Evolutionary conservation across 1,284 basidiomycete species (phyloP), one percentile per base, ranked within the genome.

Genomic region (Inonotus obliquus): DNA sequence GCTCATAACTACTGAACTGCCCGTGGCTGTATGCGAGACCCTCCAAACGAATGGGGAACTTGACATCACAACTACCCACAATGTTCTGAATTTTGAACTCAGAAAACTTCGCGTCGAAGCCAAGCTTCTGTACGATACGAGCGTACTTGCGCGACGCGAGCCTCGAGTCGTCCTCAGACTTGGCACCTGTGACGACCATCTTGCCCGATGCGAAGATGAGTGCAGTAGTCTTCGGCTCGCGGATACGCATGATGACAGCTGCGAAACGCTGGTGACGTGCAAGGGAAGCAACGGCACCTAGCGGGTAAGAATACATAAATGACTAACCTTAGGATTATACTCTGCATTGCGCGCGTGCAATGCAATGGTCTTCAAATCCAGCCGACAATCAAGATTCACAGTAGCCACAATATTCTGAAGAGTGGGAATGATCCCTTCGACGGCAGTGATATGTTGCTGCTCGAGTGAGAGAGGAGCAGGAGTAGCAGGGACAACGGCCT

Each of bases 11-110:
- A 74, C 93, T 96, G 83, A 98, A 98, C 79, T 95, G 92, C 74
- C 96, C 96, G 85, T 99, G 97, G 70, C 89, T 91, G 79, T 98
- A 99, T 4, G 96, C 96, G 63, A 99, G 83, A 63, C 97, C 97
- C 77, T 99, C 97, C 69, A 99, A 79, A 65, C 97, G 90, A 73
- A 99, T 99, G 63, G 97, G 97, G 81, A 99, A 99, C 79, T 97
- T 97, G 70, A 99, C 97, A 73, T 99, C 97, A 76, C 97, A 99
- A 71, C 87, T 91, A 60, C 97, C 97, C 56, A 99, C 97, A 60
- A 99, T 99, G 75, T 99, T 99, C 81, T 99, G 96, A 61, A 99
- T 99, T 81, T 99, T 99, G 82, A 99, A 99, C 78, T 99, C 96
- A 60, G 93, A 94, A 75, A 99, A 99, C 79, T 98, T 98, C 71